Evolutionary conservation across 2,329 filamentous ascomycete species (phyloP), one percentile per base, ranked within the genome.

Genomic region (Esteya vermicola): DNA sequence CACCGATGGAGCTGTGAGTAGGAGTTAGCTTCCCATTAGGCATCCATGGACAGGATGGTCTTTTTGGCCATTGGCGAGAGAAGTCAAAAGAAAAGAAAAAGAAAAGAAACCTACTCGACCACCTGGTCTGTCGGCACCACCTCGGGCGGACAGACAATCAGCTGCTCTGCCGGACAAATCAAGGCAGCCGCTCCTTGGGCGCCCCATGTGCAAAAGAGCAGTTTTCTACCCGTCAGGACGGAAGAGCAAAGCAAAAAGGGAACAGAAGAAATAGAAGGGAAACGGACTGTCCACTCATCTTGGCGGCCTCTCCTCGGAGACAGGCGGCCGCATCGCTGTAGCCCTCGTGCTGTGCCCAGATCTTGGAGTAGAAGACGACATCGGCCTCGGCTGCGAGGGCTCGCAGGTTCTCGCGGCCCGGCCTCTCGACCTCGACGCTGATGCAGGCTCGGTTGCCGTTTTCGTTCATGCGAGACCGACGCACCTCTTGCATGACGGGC

Each of bases 391-490:
- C 61, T 21, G 77, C 77, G 36, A 84, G 64, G 22, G 70, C 62
- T 37, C 63, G 58, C 41, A 85, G 62, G 3, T 75, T 77, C 22
- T 58, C 54, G 10, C 81, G 68, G 12, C 64, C 66, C 3, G 80
- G 79, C 53, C 82, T 85, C 59, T 85, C 81, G 32, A 81, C 61
- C 56, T 85, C 81, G 40, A 85, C 73, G 54, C 80, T 85, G 52
- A 85, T 64, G 35, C 64, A n/a, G n/a, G n/a, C n/a, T n/a, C 21
- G 51, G 51, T 33, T 51, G 51, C 37, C 72, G 27, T n/a, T n/a
- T n/a, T n/a, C 22, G 18, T 9, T 9, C 18, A n/a, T n/a, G n/a
- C n/a, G 36, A 12, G 9, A 12, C 12, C 23, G 28, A 10, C 31
- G 70, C 46, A 83, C 53, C 49, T 72, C 58, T 32, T 53, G 61